A percentile compares a stretch with the other conserved stretches of the same genome.
Conservation (phyloP, 1,284 basidiomycete genomes). For the Xerocomus amazonicus region DNA sequence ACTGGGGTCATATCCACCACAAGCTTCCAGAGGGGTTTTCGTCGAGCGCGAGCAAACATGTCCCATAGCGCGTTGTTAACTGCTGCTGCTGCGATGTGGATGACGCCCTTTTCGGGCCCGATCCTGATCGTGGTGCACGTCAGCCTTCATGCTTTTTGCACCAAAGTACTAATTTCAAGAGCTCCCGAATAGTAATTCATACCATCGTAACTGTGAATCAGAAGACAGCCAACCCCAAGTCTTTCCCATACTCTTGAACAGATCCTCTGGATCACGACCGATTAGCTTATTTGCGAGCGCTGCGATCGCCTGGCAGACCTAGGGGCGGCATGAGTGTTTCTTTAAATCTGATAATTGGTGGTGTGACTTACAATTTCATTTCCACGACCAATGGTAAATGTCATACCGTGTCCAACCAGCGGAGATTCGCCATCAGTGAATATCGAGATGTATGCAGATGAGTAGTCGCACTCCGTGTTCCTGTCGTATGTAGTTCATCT, state of each 20-base stretch:
- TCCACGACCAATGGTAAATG: constrained; percentile 94
- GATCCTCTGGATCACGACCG: constrained; percentile 78
- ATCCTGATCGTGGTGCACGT: constrained; percentile 43
- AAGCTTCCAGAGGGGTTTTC: too few relatives aligned
- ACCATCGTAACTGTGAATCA: constrained; percentile 90
- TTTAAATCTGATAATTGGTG: not conserved
- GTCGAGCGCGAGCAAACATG: constrained; percentile 72
- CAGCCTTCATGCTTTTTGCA: constrained; percentile 1
- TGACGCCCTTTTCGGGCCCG: constrained; percentile 82
- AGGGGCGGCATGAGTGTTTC: constrained; percentile 4
- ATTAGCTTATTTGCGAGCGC: constrained; percentile 77
- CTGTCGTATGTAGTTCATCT: constrained; percentile 41
- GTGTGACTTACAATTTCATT: constrained; percentile 75
- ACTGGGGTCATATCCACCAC: too few relatives aligned
- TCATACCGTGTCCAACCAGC: constrained; percentile 88
- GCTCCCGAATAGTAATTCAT: constrained; percentile 22
- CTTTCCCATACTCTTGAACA: constrained; percentile 88
- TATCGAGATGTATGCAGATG: constrained; percentile 84
- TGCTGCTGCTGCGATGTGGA: too few relatives aligned
- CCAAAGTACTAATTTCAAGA: not conserved
- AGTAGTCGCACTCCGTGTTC: constrained; percentile 96
- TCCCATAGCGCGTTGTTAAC: constrained; percentile 84
- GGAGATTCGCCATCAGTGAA: constrained; percentile 57
- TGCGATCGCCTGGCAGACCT: constrained; percentile 80
- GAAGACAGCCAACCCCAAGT: constrained; percentile 77